Evolutionary conservation across 768 basidiomycete species (phyloP).

Genomic region (Phylloporus sp.): DNA sequence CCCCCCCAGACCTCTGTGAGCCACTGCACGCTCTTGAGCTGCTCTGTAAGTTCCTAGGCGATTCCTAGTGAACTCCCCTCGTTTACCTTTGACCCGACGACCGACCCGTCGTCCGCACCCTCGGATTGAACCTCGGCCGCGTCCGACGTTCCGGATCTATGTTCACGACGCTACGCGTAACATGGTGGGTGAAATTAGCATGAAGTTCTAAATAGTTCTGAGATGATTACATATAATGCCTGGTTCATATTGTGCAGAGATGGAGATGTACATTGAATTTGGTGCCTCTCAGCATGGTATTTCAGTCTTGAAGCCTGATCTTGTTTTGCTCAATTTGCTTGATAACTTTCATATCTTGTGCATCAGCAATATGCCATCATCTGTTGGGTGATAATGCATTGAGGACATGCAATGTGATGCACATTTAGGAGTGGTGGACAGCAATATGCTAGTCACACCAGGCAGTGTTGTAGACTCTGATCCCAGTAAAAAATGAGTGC

Average conservation of each 20-base stretch:
- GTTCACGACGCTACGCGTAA: too few species aligned
- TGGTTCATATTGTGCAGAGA: background rate
- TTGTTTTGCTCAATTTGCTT: constrained; percentile 74
- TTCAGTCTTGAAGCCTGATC: constrained; percentile 78
- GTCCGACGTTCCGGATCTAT: too few species aligned
- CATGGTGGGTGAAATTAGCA: constrained; percentile 62
- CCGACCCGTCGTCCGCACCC: too few species aligned
- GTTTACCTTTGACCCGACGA: too few species aligned
- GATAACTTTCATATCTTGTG: constrained; percentile 75
- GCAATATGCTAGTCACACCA: constrained; percentile 19
- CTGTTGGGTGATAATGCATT: constrained; percentile 50
- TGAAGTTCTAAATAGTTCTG: constrained; percentile 80
- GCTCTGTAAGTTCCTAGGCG: too few species aligned
- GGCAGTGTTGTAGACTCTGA: constrained; percentile 57
- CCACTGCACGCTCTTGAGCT: too few species aligned
- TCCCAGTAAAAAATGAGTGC: background rate
- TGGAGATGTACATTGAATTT: constrained; percentile 63
- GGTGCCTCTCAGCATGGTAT: constrained; percentile 72
- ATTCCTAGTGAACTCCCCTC: too few species aligned
- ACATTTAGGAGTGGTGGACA: constrained; percentile 25
- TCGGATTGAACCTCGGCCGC: too few species aligned
- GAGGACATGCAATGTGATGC: constrained; percentile 14
- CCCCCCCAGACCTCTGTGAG: too few species aligned
- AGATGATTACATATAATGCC: background rate
- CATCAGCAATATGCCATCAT: constrained; percentile 73